Evolutionary conservation across 2,329 filamentous ascomycete species (phyloP).

Genomic region (Coleophoma crateriformis): DNA sequence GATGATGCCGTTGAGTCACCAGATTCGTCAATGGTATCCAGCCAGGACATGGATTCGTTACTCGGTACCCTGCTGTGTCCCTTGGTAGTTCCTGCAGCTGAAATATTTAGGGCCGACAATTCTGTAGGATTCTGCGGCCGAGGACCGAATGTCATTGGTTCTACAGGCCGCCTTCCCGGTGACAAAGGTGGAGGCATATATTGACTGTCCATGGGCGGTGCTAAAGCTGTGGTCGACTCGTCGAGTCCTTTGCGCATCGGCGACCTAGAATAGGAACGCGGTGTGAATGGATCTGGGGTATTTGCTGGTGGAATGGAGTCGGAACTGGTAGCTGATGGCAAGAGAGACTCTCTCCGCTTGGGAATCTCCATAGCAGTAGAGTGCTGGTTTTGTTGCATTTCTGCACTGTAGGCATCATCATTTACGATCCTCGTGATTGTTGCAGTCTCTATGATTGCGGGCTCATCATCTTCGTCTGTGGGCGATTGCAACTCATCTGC

Average conservation of each 20-base stretch:
- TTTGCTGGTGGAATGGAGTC: constrained; percentile 23
- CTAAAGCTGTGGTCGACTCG: constrained; percentile 32
- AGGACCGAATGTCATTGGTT: constrained; percentile 31
- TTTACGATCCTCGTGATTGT: constrained; percentile 46
- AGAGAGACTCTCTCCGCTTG: constrained; percentile 26
- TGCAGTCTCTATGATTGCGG: constrained; percentile 44
- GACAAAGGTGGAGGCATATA: constrained; percentile 70
- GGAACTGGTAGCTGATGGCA: constrained; percentile 23
- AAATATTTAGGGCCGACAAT: constrained; percentile 27
- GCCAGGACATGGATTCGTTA: constrained; percentile 81
- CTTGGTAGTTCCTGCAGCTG: constrained; percentile 26
- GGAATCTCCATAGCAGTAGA: constrained; percentile 22
- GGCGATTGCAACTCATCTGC: constrained; percentile 28
- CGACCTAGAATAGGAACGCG: constrained; percentile 49
- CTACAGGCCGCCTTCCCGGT: constrained; percentile 48
- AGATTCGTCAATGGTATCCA: constrained; percentile 92
- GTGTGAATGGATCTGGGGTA: constrained; percentile 29
- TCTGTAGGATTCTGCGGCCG: constrained; percentile 15
- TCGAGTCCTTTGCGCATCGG: constrained; percentile 34
- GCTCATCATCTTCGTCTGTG: constrained; percentile 35
- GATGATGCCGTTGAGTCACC: constrained; percentile 75
- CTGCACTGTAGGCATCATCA: constrained; percentile 22
- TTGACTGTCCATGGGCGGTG: constrained; percentile 46
- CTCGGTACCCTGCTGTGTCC: constrained; percentile 56
- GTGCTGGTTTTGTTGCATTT: constrained; percentile 15